phyloP scores from a whole-genome alignment of 441 rosid genomes.

The Macaranga tanarius region DNA sequence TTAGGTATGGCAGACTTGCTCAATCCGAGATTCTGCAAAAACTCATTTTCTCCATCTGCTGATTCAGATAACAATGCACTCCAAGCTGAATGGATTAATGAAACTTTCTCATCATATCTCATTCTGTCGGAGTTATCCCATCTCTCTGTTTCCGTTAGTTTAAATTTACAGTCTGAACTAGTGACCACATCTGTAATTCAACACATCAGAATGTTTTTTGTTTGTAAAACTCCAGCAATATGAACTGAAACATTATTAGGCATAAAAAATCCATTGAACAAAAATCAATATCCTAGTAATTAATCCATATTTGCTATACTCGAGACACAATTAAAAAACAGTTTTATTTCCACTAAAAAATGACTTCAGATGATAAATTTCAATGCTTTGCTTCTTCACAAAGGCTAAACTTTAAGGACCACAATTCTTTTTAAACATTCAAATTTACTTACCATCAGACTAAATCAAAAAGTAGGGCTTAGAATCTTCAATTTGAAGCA shows the following conservation, averaged over 20 bases:
- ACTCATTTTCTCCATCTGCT: slow-evolving; percentile 29
- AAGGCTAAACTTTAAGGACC: background rate
- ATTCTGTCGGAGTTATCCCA: slow-evolving; percentile 24
- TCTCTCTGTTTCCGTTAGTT: slow-evolving; percentile 33
- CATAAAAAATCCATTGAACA: background rate
- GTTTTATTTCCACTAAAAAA: background rate
- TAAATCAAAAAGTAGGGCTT: slow-evolving; percentile 14
- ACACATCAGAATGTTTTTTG: slow-evolving; percentile 15
- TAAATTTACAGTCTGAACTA: slow-evolving; percentile 36
- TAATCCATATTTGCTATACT: background rate
- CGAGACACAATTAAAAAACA: background rate
- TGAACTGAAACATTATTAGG: background rate
- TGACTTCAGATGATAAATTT: background rate
- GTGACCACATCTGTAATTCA: slow-evolving; percentile 43
- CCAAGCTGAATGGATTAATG: slow-evolving; percentile 69
- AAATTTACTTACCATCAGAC: slow-evolving; percentile 10
- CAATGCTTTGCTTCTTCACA: background rate
- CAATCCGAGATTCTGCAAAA: slow-evolving; percentile 36
- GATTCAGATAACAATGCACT: slow-evolving; percentile 40
- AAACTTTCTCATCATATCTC: slow-evolving; percentile 39
- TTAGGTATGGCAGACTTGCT: slow-evolving; percentile 46
- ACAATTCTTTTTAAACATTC: slow-evolving; percentile 6
- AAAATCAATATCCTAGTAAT: background rate
- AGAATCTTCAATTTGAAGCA: slow-evolving; percentile 22
- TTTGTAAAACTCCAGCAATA: background rate